Evolutionary conservation across 331 rosid genomes (phyloP).

Genomic region (Stylosanthes scabra): DNA sequence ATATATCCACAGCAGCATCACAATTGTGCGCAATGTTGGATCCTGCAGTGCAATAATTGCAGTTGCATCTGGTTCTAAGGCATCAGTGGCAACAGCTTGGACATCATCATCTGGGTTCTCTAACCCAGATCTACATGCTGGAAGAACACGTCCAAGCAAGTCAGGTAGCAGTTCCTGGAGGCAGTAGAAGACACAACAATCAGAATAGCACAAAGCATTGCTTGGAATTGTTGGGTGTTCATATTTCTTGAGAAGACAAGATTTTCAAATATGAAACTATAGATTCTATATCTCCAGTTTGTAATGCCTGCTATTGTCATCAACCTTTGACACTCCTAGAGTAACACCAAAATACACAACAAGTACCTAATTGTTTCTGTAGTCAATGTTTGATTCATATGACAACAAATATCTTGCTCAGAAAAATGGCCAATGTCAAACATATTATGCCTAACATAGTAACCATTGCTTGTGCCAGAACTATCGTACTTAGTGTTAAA

Average conservation of each 20-base stretch:
- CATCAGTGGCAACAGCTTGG: constrained; percentile 98
- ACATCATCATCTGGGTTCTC: constrained; percentile 99
- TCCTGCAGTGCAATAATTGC: constrained; percentile 81
- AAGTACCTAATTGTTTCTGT: constrained; percentile 13
- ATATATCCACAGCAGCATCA: constrained; percentile 93
- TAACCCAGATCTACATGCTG: constrained; percentile 94
- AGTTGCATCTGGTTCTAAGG: constrained; percentile 87
- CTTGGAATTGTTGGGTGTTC: neutral
- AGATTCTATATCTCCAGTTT: constrained; percentile 1
- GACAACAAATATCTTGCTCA: constrained; percentile 17
- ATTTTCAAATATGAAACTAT: constrained; percentile 18
- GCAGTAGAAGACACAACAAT: constrained; percentile 37
- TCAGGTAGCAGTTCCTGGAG: constrained; percentile 84
- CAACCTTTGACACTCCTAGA: constrained; percentile 21
- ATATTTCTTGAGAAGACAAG: constrained; percentile 8
- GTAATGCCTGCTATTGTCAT: constrained; percentile 8
- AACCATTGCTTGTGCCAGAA: constrained; percentile 1
- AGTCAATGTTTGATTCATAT: constrained; percentile 20
- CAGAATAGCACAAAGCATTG: constrained; percentile 18
- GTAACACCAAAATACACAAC: constrained; percentile 8
- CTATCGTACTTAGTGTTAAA: constrained; percentile 2
- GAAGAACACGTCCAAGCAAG: constrained; percentile 88
- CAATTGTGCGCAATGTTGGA: constrained; percentile 79
- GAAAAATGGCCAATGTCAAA: constrained; percentile 25
- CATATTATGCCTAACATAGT: neutral